Conservation (phyloP, 768 basidiomycete species). For the Xerocomus brunneocitrinus region DNA sequence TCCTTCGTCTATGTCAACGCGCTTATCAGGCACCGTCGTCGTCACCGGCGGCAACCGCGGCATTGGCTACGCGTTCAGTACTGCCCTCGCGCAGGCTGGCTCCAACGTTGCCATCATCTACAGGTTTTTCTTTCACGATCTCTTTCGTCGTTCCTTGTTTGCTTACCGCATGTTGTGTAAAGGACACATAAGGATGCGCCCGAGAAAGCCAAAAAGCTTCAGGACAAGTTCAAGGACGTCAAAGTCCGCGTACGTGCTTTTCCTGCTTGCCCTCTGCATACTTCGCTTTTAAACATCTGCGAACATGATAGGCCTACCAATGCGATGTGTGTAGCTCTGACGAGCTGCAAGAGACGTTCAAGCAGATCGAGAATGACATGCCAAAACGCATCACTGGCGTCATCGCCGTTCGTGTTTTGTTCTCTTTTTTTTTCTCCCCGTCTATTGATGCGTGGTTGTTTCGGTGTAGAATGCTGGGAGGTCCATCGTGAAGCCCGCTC, state of each 20-base stretch:
- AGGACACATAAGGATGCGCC: constrained; percentile 48
- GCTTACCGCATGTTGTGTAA: neutral
- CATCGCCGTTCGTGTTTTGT: constrained; percentile 42
- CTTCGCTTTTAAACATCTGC: no score
- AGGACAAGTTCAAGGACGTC: constrained; percentile 40
- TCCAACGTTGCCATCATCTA: constrained; percentile 61
- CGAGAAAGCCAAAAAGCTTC: constrained; percentile 44
- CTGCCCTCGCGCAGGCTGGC: constrained; percentile 51
- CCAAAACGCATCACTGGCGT: constrained; percentile 44
- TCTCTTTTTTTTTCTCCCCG: no score
- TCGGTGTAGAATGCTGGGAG: constrained; percentile 52
- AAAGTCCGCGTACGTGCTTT: constrained; percentile 33
- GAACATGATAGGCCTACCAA: constrained; percentile 46
- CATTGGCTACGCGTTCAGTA: constrained; percentile 52
- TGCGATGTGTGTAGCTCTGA: constrained; percentile 54
- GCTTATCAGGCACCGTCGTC: constrained; percentile 42
- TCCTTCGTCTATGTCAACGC: neutral
- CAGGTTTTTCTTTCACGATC: constrained; percentile 29
- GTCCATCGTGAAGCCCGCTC: constrained; percentile 57
- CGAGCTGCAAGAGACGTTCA: constrained; percentile 40
- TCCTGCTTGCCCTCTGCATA: neutral
- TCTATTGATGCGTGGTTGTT: neutral
- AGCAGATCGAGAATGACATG: constrained; percentile 46
- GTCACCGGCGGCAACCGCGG: constrained; percentile 63
- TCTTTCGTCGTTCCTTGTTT: neutral